Evolutionary conservation across 768 basidiomycete species (phyloP).

Genomic region (Phaffia tasmanica): DNA sequence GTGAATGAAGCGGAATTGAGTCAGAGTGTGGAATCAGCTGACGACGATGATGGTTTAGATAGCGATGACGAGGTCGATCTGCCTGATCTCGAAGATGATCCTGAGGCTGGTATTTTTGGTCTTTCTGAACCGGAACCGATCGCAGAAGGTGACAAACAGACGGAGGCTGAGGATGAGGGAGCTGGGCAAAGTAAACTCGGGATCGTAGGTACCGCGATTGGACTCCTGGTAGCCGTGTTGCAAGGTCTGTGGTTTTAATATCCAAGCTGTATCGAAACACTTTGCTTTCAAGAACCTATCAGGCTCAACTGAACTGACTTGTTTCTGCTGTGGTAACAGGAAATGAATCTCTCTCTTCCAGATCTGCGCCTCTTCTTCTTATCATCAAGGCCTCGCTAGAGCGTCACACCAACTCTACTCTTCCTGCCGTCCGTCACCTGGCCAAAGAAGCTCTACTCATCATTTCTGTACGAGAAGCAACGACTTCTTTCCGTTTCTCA

Average conservation of each 20-base stretch:
- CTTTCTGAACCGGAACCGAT: conserved; percentile 25
- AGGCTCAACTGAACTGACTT: background rate
- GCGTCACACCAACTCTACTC: conserved; percentile 44
- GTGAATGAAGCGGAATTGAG: conserved; percentile 39
- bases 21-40: background rate
- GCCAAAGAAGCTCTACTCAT: conserved; percentile 73
- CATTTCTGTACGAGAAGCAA: conserved; percentile 55
- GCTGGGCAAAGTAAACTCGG: conserved; percentile 46
- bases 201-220: conserved; percentile 65
- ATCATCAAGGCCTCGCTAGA: conserved; percentile 61
- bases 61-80: conserved; percentile 25
- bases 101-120: conserved; percentile 7
- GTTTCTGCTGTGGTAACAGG: conserved; percentile 24
- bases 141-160: conserved; percentile 38
- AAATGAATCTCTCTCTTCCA: conserved; percentile 35
- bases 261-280: background rate
- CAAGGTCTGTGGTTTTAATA: conserved; percentile 51
- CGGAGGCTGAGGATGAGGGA: conserved; percentile 51
- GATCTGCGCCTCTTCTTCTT: conserved; percentile 52
- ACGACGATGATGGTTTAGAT: conserved; percentile 16
- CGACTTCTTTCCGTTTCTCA: background rate
- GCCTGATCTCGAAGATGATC: conserved; percentile 9
- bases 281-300: too few species aligned
- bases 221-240: conserved; percentile 67
- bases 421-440: conserved; percentile 47